Evolutionary conservation across 2,329 filamentous ascomycete genomes (phyloP), one percentile per base, ranked within the genome.

Genomic region (Neonectria ditissima): DNA sequence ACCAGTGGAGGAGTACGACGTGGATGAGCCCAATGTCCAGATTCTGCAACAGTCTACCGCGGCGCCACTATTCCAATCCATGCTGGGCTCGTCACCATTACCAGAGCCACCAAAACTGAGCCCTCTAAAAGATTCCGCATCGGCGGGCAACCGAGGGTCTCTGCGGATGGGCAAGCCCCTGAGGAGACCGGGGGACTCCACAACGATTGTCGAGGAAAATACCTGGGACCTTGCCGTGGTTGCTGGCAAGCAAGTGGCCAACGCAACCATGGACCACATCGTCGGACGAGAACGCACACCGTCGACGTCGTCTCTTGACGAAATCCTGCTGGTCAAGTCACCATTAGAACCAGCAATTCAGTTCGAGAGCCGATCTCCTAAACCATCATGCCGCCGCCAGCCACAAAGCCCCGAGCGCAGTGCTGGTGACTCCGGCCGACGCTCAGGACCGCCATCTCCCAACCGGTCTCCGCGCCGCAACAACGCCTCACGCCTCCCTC

Each of bases 111-210:
- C 80, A 16, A 83, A 81, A 51, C 67, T 85, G 51, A 84, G 81
- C 51, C 86, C 87, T 1, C 78, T 90, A 0, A 82, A 82, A 52
- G 83, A 86, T 62, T 85, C 82, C 2, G 78, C 79, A 11, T 80
- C 84, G 1, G 84, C 84, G 0, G 86, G 83, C 3, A 88, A 88
- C 68, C 66, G 80, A 66, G 75, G 80, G 34, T 63, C 75, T 51
- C 65, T 77, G 11, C 68, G 67, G 20, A 20, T 52, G 22, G 65
- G 67, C 20, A 74, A 71, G 28, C 50, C 67, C 9, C 59, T 65
- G 5, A 68, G 79, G 45, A 78, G 80, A 57, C 76, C 75, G 2
- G 80, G 79, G 7, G 80, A 83, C 13, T 84, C 82, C 65, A 78
- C 79, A 0, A 80, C 83, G 1, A 83, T 83, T 28, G 62, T 80